Evolutionary conservation across 805 yeast genomes (phyloP), one percentile per base, ranked within the genome.

Genomic region (Metschnikowia chrysomelidarum): DNA sequence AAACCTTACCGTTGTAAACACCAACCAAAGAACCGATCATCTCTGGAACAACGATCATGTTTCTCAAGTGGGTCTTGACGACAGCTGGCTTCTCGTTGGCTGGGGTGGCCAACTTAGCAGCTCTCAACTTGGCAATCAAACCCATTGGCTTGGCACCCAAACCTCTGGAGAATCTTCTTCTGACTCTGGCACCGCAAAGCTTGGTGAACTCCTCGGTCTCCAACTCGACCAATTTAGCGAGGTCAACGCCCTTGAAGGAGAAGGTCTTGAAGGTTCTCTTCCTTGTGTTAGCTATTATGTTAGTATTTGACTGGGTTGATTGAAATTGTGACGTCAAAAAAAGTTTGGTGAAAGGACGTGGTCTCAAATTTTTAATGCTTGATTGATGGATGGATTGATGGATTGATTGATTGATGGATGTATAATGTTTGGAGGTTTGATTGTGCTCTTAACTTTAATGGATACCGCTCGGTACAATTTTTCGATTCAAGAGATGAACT

Each of bases 91-190:
- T 93, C 77, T 93, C 98, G 69, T 85, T 85, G 64, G 82, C 81
- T 63, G 78, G 80, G 58, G 94, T 80, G 61, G 87, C 85, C 61
- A 84, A 76, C 78, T 87, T 93, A 58, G 96, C 96, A 70, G 89
- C 91, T 80, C 95, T 88, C 71, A 93, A 86, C 78, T 93, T 93
- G 79, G 85, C 87, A 75, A 91, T 81, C 73, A 93, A 81, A 71
- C 93, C 91, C 82, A 80, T 81, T 75, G 96, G 94, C 78, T 87
- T 87, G 71, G 85, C 71, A 68, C 85, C 89, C 64, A 91, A 79
- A 78, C 98, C 98, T 78, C 95, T 85, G 72, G 88, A 85, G 77
- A 91, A 87, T 84, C 96, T 89, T 87, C 99, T 87, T 84, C 98
- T 91, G 68, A 91, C 96, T 80, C 99, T 87, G 65, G 99, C 94